Conservation (phyloP, 768 basidiomycete species). For the Panellus pusillus region DNA sequence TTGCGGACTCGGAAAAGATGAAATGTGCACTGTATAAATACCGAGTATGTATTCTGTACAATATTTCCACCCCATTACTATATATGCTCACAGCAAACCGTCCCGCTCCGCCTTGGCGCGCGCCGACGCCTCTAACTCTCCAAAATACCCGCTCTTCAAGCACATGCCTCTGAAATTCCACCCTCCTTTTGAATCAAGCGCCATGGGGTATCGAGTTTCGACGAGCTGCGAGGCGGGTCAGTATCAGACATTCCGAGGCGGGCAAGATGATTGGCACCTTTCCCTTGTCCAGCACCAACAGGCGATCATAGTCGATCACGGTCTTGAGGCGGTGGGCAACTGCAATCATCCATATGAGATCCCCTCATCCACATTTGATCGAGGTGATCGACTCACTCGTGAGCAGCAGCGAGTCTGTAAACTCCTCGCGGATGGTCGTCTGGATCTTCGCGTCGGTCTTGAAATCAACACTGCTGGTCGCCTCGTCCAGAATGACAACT, state of each 20-base stretch:
- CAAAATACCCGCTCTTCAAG: slow-evolving; percentile 39
- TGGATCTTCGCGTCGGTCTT: slow-evolving; percentile 86
- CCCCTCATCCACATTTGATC: neutral
- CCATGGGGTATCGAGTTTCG: slow-evolving; percentile 53
- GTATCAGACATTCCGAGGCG: too few relatives aligned
- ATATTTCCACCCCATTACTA: neutral
- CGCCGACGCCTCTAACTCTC: slow-evolving; percentile 21
- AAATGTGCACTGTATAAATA: too few relatives aligned
- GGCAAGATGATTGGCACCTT: slow-evolving; percentile 31
- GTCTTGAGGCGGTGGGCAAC: slow-evolving; percentile 77
- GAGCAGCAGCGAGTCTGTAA: slow-evolving; percentile 68
- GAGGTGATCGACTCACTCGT: slow-evolving; percentile 50
- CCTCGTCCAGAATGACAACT: slow-evolving; percentile 80
- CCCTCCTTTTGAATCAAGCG: slow-evolving; percentile 46
- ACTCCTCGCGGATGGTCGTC: slow-evolving; percentile 82
- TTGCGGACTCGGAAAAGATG: neutral
- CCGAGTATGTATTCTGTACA: too few relatives aligned
- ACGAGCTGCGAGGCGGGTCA: slow-evolving; percentile 22
- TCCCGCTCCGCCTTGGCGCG: slow-evolving; percentile 17
- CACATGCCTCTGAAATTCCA: slow-evolving; percentile 53
- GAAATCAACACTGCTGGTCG: slow-evolving; percentile 87
- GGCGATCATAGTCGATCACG: slow-evolving; percentile 77
- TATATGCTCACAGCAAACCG: neutral
- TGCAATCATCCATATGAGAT: slow-evolving; percentile 18
- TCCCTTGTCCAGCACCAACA: slow-evolving; percentile 80